Evolutionary conservation across 2,329 filamentous ascomycete species (phyloP).

Genomic region (Penicillium vulpinum): DNA sequence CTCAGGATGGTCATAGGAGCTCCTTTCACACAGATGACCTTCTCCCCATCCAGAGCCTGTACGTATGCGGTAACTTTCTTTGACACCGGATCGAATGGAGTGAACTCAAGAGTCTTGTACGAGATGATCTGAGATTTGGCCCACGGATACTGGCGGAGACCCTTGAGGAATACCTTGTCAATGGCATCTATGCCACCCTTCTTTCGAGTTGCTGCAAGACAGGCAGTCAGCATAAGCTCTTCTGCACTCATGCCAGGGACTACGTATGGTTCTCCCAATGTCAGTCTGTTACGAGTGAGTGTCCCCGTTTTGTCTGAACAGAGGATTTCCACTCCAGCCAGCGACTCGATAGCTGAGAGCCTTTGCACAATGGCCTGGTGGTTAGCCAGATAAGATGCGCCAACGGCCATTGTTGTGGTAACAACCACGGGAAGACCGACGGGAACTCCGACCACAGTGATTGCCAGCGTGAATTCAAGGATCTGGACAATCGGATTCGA

Average conservation of each 20-base stretch:
- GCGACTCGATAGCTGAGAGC: constrained; percentile 85
- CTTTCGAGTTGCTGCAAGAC: constrained; percentile 85
- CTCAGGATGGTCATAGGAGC: constrained; percentile 84
- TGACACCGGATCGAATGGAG: constrained; percentile 87
- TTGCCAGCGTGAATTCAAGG: constrained; percentile 80
- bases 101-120: constrained; percentile 82
- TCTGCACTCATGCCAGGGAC: constrained; percentile 79
- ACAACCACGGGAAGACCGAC: constrained; percentile 92
- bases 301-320: constrained; percentile 95
- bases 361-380: constrained; percentile 94
- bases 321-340: constrained; percentile 89
- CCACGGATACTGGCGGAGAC: constrained; percentile 75
- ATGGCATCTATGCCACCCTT: constrained; percentile 95
- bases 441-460: constrained; percentile 88
- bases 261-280: constrained; percentile 79
- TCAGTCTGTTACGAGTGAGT: constrained; percentile 91
- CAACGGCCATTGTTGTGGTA: constrained; percentile 92
- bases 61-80: constrained; percentile 89
- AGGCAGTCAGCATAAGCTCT: constrained; percentile 90
- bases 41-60: constrained; percentile 78
- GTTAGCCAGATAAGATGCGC: constrained; percentile 86
- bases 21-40: constrained; percentile 87
- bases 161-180: constrained; percentile 91
- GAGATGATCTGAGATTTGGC: constrained; percentile 78
- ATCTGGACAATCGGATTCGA: constrained; percentile 78